Percentiles rank a stretch among this genome's conserved stretches.
Evolutionary conservation across 1,139 yeast species (phyloP).

Genomic region (Debaryomycetaceae sp.): DNA sequence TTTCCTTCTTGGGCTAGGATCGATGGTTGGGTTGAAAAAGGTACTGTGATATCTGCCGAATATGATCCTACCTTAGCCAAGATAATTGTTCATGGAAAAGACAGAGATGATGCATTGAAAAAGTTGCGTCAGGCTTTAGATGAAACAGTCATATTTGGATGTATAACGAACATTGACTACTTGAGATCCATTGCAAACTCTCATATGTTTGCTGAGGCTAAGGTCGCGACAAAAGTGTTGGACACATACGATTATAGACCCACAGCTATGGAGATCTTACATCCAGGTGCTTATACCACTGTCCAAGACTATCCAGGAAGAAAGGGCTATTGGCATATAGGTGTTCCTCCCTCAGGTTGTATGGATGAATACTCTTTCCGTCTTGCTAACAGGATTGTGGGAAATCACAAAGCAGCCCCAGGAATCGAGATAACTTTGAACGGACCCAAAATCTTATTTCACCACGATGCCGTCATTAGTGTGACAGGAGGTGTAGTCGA

Average conservation of each 20-base stretch:
- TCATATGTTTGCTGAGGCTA: constrained; percentile 75
- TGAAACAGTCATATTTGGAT: constrained; percentile 85
- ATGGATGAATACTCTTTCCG: constrained; percentile 93
- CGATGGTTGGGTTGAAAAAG: constrained; percentile 91
- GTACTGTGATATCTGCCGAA: constrained; percentile 87
- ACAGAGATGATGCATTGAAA: constrained; percentile 76
- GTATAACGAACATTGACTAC: constrained; percentile 86
- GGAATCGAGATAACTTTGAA: constrained; percentile 84
- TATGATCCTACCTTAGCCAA: constrained; percentile 96
- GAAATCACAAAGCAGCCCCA: constrained; percentile 76
- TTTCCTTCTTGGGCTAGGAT: constrained; percentile 91
- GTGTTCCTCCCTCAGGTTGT: constrained; percentile 98
- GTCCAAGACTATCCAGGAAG: constrained; percentile 97
- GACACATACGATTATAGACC: constrained; percentile 81
- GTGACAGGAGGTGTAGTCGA: constrained; percentile 80
- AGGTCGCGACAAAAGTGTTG: constrained; percentile 81
- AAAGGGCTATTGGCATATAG: constrained; percentile 79
- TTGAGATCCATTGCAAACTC: constrained; percentile 82
- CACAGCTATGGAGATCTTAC: constrained; percentile 74
- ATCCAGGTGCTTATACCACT: constrained; percentile 93
- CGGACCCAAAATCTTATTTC: constrained; percentile 86
- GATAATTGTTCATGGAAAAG: constrained; percentile 89
- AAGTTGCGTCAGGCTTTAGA: constrained; percentile 77
- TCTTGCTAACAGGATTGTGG: constrained; percentile 84
- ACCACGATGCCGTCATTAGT: constrained; percentile 71